Base-by-base conservation (phyloP, 2,329 filamentous ascomycete species). In the Fusarium phyllophilum region DNA sequence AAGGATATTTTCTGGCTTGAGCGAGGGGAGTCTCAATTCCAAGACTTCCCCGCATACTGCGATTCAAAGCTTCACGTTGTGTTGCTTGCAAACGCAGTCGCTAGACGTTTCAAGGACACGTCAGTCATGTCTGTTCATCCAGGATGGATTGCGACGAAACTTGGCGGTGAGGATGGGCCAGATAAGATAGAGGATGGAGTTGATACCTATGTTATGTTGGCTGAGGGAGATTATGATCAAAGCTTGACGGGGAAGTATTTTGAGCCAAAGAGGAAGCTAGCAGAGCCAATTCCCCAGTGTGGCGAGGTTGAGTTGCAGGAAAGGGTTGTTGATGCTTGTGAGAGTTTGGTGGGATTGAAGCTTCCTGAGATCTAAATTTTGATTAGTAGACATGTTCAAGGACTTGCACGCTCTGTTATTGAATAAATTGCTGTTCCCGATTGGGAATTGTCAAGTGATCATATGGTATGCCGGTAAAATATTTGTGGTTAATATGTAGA, bases 131-230 rank as follows among this genome's bases (percentile, higher is more conserved):
- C 61, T 12, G 59, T 78, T 42, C 69, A 78, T 39, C 75, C 75
- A 15, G 75, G 75, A 12, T 77, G 67, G 46, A 59, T 77, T 38
- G 64, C 74, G 13, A 77, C 75, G 15, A 77, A 75, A 46, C 55
- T 77, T 56, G 73, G 57, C 1, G 73, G 70, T 6, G 20, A 68
- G 20, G 41, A 34, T 29, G 66, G 60, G 8, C 62, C 68, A 9
- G 71, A 68, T 20, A 76, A 64, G 38, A n/a, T 76, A 39, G 68
- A 76, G 22, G 73, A 74, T 41, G 72, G 72, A 15, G 62, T 73
- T 24, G 67, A 74, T 46, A 62, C 62, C 14, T 76, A 76, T n/a
- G 36, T 75, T 5, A 72, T 66, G 59, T 22, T 76, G 34, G 74
- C 67, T 18, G 73, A 75, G 29, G 73, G 74, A 29, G 73, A 74